phyloP scores from a whole-genome alignment of 257 asterid species.

The Anisodus acutangulus region DNA sequence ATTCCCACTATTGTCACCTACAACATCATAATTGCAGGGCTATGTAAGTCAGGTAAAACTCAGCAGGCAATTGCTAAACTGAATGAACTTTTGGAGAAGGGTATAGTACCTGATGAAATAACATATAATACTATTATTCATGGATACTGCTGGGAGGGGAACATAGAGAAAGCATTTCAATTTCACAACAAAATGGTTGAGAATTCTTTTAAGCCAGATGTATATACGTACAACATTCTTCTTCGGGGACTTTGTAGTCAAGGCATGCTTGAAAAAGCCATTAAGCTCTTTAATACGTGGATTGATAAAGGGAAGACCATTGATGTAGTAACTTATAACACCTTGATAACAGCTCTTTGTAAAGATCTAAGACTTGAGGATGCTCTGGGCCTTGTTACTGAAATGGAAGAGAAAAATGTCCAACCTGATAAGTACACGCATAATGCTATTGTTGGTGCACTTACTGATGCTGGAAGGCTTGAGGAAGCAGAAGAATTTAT shows the following conservation, averaged over 20 bases:
- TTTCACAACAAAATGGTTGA: conserved; percentile 50
- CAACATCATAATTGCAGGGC: conserved; percentile 76
- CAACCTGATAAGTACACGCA: conserved; percentile 72
- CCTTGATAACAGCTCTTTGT: conserved; percentile 70
- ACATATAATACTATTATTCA: conserved; percentile 84
- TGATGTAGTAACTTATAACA: conserved; percentile 78
- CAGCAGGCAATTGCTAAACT: conserved; percentile 62
- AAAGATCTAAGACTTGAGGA: conserved; percentile 70
- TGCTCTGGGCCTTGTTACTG: conserved; percentile 60
- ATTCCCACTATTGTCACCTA: conserved; percentile 68
- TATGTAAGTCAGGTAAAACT: conserved; percentile 68
- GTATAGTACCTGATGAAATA: conserved; percentile 75
- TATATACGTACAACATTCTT: conserved; percentile 79
- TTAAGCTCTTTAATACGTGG: conserved; percentile 67
- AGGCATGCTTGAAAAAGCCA: conserved; percentile 82
- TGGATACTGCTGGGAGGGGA: conserved; percentile 80
- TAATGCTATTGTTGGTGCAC: conserved; percentile 60
- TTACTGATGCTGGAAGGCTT: conserved; percentile 55
- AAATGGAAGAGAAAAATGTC: conserved; percentile 77
- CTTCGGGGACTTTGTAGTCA: conserved; percentile 73
- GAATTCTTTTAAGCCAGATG: conserved; percentile 67
- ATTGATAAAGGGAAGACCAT: conserved; percentile 60
- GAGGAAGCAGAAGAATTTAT: conserved; percentile 64
- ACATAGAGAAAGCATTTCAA: conserved; percentile 70
- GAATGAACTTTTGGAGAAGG: conserved; percentile 70